Evolutionary conservation across 23 red algal species (phyloP).

Genomic region (Agarophyton chilense): DNA sequence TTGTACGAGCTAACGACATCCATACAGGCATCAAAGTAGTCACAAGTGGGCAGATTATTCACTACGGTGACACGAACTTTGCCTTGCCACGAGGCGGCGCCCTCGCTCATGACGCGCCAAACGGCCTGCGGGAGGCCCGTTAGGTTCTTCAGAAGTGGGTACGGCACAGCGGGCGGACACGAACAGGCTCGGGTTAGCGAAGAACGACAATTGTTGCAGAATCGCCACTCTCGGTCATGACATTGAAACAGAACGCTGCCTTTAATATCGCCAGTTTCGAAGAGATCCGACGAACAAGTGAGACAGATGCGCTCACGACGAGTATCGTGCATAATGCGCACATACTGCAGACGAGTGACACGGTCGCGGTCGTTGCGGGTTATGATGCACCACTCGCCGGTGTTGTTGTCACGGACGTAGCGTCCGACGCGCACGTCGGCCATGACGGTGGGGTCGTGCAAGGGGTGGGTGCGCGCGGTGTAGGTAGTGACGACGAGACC

Average conservation of each 20-base stretch:
- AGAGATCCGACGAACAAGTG: constrained; percentile 44
- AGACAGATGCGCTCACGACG: constrained; percentile 42
- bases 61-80: constrained; percentile 58
- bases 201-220: constrained; percentile 16
- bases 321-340: constrained; percentile 15
- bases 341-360: constrained; percentile 52
- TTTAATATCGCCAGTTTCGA: constrained; percentile 22
- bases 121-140: neutral
- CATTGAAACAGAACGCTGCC: constrained; percentile 53
- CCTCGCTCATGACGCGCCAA: constrained; percentile 42
- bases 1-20: constrained; percentile 40
- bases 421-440: constrained; percentile 55
- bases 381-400: constrained; percentile 65
- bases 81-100: constrained; percentile 23
- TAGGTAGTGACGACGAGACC: constrained; percentile 56
- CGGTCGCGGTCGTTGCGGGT: constrained; percentile 40
- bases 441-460: constrained; percentile 54
- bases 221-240: constrained; percentile 50
- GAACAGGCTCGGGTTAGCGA: neutral
- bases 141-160: neutral
- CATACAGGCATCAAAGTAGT: constrained; percentile 49
- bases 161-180: neutral
- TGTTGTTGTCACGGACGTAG: constrained; percentile 43
- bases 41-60: neutral
- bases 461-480: constrained; percentile 39